These are phyloP conservation scores for Geotrichum europaeum DNA, from an alignment of 1,139 yeast species.

Conservation along the genomic window DNA sequence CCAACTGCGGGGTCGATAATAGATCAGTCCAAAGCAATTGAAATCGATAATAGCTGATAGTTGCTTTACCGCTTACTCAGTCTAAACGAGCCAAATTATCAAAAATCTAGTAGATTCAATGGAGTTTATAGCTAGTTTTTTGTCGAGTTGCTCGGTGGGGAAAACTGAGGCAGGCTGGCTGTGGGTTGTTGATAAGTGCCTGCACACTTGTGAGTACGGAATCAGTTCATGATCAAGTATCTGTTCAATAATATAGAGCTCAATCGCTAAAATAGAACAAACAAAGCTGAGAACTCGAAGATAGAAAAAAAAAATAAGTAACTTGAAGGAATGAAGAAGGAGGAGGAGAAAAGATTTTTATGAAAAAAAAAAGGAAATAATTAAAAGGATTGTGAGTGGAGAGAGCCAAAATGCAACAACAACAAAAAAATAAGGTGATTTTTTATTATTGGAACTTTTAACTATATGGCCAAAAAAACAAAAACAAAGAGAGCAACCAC, in stretches of 20 bases:
- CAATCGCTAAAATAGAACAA: background rate
- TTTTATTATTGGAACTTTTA: background rate
- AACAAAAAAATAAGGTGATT: background rate
- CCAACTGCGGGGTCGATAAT: background rate
- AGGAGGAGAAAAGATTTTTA: background rate
- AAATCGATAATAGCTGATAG: background rate
- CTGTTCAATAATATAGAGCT: background rate
- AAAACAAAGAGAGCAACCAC: background rate
- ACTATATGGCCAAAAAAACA: background rate
- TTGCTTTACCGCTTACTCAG: background rate
- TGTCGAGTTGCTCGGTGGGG: background rate
- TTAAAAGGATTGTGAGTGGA: background rate
- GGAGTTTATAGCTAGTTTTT: too few species aligned
- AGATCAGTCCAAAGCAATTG: background rate
- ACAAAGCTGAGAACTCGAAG: background rate
- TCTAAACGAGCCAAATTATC: background rate
- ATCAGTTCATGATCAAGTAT: background rate
- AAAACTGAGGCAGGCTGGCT: background rate
- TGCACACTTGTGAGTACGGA: background rate
- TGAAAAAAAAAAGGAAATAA: background rate
- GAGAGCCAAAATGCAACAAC: background rate
- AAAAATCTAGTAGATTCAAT: too few species aligned
- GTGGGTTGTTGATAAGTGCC: background rate
- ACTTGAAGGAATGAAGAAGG: background rate
- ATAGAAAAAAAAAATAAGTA: too few species aligned